phyloP scores from a whole-genome alignment of 2,329 filamentous ascomycete species.

The Tolypocladium tundrense region DNA sequence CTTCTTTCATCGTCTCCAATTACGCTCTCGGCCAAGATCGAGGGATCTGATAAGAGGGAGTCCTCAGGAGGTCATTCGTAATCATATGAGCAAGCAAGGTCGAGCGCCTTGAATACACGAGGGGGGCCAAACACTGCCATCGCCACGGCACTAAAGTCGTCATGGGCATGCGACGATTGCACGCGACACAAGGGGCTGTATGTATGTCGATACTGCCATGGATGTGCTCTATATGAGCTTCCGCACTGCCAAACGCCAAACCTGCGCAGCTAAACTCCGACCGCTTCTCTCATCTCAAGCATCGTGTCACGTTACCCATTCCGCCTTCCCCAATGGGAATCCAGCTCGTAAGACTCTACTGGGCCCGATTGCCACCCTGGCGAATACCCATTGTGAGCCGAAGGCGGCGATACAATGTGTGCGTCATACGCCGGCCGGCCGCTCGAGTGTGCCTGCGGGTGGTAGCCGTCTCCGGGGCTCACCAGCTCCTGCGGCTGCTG shows the following conservation, averaged over 20 bases:
- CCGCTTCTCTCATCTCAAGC: background rate
- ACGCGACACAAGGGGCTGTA: too few relatives aligned
- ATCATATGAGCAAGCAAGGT: too few relatives aligned
- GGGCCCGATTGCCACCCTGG: constrained; percentile 25
- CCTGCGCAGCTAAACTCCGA: background rate
- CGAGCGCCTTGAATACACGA: too few relatives aligned
- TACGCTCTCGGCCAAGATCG: too few relatives aligned
- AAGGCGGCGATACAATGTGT: background rate
- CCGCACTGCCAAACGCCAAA: background rate
- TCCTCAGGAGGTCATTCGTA: too few relatives aligned
- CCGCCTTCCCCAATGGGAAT: constrained; percentile 9
- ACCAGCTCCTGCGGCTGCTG: constrained; percentile 12
- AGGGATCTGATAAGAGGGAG: too few relatives aligned
- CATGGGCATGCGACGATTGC: too few relatives aligned
- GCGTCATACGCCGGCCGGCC: constrained; percentile 8
- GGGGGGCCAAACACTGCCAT: too few relatives aligned
- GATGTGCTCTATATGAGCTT: background rate
- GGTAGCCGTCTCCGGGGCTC: constrained; percentile 9
- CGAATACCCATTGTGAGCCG: constrained; percentile 3
- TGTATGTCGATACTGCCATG: too few relatives aligned
- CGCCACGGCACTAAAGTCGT: too few relatives aligned
- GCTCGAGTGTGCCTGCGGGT: constrained; percentile 6
- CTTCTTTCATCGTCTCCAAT: too few relatives aligned
- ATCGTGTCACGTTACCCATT: background rate
- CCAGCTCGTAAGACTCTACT: constrained; percentile 21